A percentile compares a stretch with the other conserved stretches of the same genome.
Conservation (phyloP, 2,329 filamentous ascomycete species). For the Dothiorella sarmentorum region DNA sequence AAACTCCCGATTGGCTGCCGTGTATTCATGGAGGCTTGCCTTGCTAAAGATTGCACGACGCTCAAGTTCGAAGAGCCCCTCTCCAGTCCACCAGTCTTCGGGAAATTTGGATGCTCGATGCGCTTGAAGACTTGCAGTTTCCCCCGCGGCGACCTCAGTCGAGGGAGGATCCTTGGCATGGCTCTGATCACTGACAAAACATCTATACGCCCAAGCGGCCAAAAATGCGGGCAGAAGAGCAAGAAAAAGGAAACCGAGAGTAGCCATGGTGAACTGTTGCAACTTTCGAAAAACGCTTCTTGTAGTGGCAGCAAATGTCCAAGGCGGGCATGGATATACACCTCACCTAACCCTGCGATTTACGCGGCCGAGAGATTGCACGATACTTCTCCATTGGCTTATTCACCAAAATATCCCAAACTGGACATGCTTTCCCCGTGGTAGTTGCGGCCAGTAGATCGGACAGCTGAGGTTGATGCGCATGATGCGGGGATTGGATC, state of each 20-base stretch:
- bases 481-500: slow-evolving; percentile 17
- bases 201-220: neutral
- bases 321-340: slow-evolving; percentile 6
- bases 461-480: neutral
- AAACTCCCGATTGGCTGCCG: neutral
- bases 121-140: slow-evolving; percentile 30
- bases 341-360: neutral
- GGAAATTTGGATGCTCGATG: slow-evolving; percentile 35
- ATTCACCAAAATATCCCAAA: neutral
- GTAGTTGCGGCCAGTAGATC: neutral
- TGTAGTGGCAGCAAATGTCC: neutral
- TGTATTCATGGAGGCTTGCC: slow-evolving; percentile 26
- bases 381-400: neutral
- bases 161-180: neutral
- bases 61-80: slow-evolving; percentile 47
- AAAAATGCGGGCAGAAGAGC: neutral
- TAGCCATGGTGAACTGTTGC: neutral
- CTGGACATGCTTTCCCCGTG: neutral
- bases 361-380: neutral
- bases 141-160: neutral
- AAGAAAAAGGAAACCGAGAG: neutral
- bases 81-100: slow-evolving; percentile 39
- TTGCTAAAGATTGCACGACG: slow-evolving; percentile 50
- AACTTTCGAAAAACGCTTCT: neutral
- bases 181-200: neutral